These are phyloP conservation scores for Cetradonia linearis DNA, from an alignment of 495 filamentous ascomycete genomes.

Conservation along the genomic window DNA sequence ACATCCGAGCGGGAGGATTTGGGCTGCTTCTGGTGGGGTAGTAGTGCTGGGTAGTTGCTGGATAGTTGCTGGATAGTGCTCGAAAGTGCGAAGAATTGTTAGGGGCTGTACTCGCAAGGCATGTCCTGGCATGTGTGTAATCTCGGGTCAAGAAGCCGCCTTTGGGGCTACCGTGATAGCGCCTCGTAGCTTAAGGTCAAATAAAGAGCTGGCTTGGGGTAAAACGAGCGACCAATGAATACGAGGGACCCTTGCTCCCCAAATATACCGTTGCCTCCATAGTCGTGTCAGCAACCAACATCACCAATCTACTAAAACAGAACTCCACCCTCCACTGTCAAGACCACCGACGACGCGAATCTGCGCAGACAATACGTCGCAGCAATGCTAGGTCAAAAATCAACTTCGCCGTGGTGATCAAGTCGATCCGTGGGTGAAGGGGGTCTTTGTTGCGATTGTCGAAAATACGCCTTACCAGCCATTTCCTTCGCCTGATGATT, in stretches of 20 bases:
- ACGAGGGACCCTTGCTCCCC: not conserved
- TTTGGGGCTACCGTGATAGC: not conserved
- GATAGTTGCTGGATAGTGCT: not conserved
- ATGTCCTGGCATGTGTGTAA: not conserved
- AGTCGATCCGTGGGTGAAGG: not conserved
- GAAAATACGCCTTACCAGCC: conserved; percentile 10
- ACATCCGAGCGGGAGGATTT: conserved; percentile 8
- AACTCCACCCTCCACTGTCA: not conserved
- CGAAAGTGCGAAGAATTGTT: not conserved
- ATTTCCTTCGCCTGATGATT: not conserved
- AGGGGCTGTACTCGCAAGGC: not conserved
- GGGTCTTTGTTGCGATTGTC: conserved; percentile 4
- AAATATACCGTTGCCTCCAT: not conserved
- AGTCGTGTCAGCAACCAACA: not conserved
- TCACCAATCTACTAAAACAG: not conserved
- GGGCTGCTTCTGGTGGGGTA: not conserved
- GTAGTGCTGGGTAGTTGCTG: not conserved
- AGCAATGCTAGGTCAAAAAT: not conserved
- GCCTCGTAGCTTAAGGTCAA: not conserved
- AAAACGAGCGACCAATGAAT: conserved; percentile 1
- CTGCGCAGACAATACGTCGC: conserved; percentile 1
- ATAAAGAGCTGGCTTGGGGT: not conserved
- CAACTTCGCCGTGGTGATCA: conserved; percentile 1
- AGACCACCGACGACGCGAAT: not conserved
- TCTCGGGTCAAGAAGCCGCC: conserved; percentile 1